These are phyloP conservation scores for Spencermartinsiella ligniputridi DNA, from an alignment of 1,139 yeast species.

Conservation along the genomic window DNA sequence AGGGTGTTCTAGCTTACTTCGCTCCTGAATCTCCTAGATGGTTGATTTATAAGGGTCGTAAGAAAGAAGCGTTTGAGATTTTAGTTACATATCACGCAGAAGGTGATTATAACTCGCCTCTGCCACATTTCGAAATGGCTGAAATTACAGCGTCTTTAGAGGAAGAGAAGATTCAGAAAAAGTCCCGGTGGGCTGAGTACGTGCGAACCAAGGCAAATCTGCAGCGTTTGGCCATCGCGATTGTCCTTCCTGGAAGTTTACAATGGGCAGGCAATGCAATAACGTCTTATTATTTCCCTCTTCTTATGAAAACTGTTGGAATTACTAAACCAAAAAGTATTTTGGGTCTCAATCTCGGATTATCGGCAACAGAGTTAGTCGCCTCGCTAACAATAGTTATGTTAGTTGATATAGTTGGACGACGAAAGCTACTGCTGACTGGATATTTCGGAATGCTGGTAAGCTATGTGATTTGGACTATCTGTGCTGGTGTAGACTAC, in stretches of 20 bases:
- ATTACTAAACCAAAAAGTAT: slow-evolving; percentile 10
- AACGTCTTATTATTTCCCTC: slow-evolving; percentile 11
- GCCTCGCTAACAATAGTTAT: slow-evolving; percentile 10
- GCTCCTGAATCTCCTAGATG: slow-evolving; percentile 68
- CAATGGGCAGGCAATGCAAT: slow-evolving; percentile 13
- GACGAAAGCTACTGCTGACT: slow-evolving; percentile 36
- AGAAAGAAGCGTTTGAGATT: slow-evolving; percentile 62
- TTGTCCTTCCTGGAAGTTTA: slow-evolving; percentile 3
- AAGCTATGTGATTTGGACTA: slow-evolving; percentile 11
- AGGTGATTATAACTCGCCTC: slow-evolving; percentile 16
- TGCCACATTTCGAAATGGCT: slow-evolving; percentile 18
- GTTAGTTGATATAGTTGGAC: slow-evolving; percentile 12
- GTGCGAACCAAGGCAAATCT: slow-evolving; percentile 20
- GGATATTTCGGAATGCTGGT: slow-evolving; percentile 16
- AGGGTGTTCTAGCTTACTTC: slow-evolving; percentile 9
- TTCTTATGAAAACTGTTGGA: slow-evolving; percentile 11
- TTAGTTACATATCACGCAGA: slow-evolving; percentile 32
- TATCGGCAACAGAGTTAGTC: slow-evolving; percentile 13
- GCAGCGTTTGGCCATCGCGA: slow-evolving; percentile 4
- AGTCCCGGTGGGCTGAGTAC: slow-evolving; percentile 36
- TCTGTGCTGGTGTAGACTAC: slow-evolving; percentile 7
- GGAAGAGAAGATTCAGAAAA: slow-evolving; percentile 23
- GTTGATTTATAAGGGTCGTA: slow-evolving; percentile 65
- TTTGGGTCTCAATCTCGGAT: slow-evolving; percentile 9
- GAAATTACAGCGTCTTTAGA: slow-evolving; percentile 16